phyloP scores from a whole-genome alignment of 106 monocot genomes.

The Dendrobium nobile region DNA sequence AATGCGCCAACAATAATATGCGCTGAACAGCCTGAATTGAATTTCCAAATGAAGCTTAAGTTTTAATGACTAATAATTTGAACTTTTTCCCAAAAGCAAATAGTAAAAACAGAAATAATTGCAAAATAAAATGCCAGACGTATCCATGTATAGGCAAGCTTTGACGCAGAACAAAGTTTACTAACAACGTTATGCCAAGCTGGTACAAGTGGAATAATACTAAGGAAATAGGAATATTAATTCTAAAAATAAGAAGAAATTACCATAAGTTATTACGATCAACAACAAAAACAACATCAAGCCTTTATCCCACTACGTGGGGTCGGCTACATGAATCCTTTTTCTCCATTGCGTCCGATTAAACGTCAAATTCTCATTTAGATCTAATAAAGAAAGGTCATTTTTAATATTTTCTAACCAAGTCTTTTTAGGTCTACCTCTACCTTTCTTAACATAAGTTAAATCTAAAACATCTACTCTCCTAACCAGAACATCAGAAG shows the following conservation, averaged over 20 bases:
- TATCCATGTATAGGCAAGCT: too few relatives aligned
- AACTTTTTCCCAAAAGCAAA: background rate
- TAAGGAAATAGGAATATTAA: background rate
- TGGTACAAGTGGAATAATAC: background rate
- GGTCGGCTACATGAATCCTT: too few relatives aligned
- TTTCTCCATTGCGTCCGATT: too few relatives aligned
- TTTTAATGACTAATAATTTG: background rate
- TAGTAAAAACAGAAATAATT: background rate
- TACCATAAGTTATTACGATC: background rate
- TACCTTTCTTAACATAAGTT: too few relatives aligned
- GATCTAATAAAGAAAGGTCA: too few relatives aligned
- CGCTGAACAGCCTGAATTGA: background rate
- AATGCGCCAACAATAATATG: background rate
- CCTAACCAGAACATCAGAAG: too few relatives aligned
- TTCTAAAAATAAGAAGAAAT: background rate
- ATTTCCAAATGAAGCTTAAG: background rate
- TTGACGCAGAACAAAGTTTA: background rate
- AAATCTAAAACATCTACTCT: too few relatives aligned
- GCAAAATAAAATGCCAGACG: background rate
- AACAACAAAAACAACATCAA: too few relatives aligned
- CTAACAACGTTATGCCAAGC: background rate
- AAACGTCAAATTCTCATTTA: too few relatives aligned
- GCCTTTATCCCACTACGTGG: too few relatives aligned
- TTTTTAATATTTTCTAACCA: too few relatives aligned
- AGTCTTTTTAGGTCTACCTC: too few relatives aligned